Conservation (phyloP, 2,329 filamentous ascomycete genomes). For the Cordyceps tenuipes region DNA sequence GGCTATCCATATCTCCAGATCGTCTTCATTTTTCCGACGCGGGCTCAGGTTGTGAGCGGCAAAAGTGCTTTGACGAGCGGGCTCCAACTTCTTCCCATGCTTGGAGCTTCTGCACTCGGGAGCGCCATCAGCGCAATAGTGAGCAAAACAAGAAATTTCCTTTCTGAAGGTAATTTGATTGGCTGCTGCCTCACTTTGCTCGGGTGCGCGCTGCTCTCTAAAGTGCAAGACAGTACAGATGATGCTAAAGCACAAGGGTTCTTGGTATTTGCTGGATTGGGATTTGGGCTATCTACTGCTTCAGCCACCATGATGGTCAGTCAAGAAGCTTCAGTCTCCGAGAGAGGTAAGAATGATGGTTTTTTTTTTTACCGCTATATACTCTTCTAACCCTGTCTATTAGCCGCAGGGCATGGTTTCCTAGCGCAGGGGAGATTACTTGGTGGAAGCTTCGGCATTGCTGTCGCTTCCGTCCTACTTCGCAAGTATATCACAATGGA, state of each 20-base stretch:
- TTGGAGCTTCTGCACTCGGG: slow-evolving; percentile 39
- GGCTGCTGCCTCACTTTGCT: slow-evolving; percentile 36
- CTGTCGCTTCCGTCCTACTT: slow-evolving; percentile 41
- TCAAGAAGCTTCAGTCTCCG: slow-evolving; percentile 32
- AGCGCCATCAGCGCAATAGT: slow-evolving; percentile 34
- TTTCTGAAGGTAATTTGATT: slow-evolving; percentile 34
- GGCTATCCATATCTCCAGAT: slow-evolving; percentile 43
- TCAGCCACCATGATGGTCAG: slow-evolving; percentile 38
- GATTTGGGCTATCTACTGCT: slow-evolving; percentile 41
- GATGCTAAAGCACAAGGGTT: slow-evolving; percentile 41
- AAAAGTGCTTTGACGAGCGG: slow-evolving; percentile 38
- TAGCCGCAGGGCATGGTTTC: slow-evolving; percentile 45
- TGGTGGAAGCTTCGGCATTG: slow-evolving; percentile 47
- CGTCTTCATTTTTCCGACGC: slow-evolving; percentile 41
- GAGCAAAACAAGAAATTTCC: slow-evolving; percentile 32
- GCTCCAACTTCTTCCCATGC: slow-evolving; percentile 45
- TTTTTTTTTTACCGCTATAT: too few species aligned
- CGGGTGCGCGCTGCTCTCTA: slow-evolving; percentile 40
- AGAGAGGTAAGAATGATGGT: slow-evolving; percentile 33
- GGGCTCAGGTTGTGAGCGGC: slow-evolving; percentile 41
- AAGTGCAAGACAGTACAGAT: slow-evolving; percentile 22
- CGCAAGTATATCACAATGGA: slow-evolving; percentile 21
- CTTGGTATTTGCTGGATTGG: slow-evolving; percentile 42
- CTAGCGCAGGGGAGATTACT: slow-evolving; percentile 43
- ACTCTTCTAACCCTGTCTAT: background rate